Evolutionary conservation across 2,329 filamentous ascomycete genomes (phyloP).

Genomic region (Knoxdaviesia capensis): DNA sequence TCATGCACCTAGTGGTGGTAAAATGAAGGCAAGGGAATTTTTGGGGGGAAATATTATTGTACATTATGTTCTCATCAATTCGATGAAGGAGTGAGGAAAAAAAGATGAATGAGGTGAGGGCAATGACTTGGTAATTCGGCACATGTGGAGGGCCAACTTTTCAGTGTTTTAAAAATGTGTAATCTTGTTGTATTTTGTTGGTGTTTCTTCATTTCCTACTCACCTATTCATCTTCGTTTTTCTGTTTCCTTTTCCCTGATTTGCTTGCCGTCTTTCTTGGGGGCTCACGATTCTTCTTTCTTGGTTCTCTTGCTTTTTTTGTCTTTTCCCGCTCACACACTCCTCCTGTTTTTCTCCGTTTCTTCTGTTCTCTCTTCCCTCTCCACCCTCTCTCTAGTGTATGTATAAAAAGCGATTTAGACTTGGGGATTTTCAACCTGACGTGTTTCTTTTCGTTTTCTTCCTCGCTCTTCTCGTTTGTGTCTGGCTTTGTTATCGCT

Average conservation of each 20-base stretch:
- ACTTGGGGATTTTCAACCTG: too few relatives aligned
- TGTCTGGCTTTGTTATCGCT: too few relatives aligned
- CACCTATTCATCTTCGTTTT: constrained; percentile 2
- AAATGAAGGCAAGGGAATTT: background rate
- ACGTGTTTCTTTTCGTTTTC: too few relatives aligned
- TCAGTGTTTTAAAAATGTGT: too few relatives aligned
- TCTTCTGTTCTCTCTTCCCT: background rate
- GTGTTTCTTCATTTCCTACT: background rate
- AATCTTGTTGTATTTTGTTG: background rate
- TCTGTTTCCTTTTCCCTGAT: constrained; percentile 3
- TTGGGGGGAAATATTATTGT: background rate
- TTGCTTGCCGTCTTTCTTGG: constrained; percentile 1
- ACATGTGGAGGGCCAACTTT: too few relatives aligned
- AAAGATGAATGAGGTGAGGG: too few relatives aligned
- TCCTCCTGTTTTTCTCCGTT: constrained; percentile 2
- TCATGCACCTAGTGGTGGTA: background rate
- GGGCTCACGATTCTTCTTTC: background rate
- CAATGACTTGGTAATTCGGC: too few relatives aligned
- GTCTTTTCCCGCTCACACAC: constrained; percentile 2
- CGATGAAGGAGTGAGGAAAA: too few relatives aligned
- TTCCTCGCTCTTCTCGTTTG: too few relatives aligned
- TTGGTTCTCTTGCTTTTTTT: constrained; percentile 3
- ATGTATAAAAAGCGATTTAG: too few relatives aligned
- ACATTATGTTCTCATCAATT: too few relatives aligned
- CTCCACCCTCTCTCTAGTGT: too few relatives aligned